phyloP scores from a whole-genome alignment of 805 yeast genomes.

The Yamadazyma kitorensis region DNA sequence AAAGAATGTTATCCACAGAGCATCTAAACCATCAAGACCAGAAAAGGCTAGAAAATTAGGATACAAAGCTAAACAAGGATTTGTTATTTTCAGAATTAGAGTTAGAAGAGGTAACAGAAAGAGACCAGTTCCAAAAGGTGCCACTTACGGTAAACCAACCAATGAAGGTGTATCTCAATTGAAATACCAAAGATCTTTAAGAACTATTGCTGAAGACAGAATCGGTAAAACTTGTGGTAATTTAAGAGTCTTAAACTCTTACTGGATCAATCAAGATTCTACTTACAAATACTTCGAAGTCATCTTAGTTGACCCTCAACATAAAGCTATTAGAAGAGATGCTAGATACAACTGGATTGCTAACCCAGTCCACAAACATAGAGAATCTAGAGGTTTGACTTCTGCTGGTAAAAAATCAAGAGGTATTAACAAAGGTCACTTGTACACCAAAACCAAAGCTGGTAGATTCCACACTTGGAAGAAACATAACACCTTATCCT shows the following conservation, averaged over 20 bases:
- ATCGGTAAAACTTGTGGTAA: slow-evolving; percentile 98
- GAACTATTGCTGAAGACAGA: slow-evolving; percentile 99
- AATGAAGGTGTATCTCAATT: slow-evolving; percentile 99
- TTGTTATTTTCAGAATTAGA: slow-evolving; percentile 96
- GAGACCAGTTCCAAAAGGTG: slow-evolving; percentile 99
- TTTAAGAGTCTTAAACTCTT: slow-evolving; percentile 98
- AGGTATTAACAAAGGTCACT: slow-evolving; percentile 99
- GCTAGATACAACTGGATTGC: slow-evolving; percentile 99
- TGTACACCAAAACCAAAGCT: slow-evolving; percentile 95
- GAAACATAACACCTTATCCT: slow-evolving; percentile 95
- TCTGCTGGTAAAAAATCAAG: slow-evolving; percentile 98
- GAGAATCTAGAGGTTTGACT: slow-evolving; percentile 99
- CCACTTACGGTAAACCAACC: slow-evolving; percentile 99
- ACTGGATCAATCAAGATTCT: slow-evolving; percentile 99
- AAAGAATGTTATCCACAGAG: slow-evolving; percentile 97
- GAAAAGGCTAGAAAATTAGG: slow-evolving; percentile 99
- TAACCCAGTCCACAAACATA: slow-evolving; percentile 99
- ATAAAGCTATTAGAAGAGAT: slow-evolving; percentile 98
- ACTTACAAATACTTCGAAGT: slow-evolving; percentile 99
- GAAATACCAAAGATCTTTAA: slow-evolving; percentile 97
- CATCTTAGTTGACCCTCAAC: slow-evolving; percentile 94
- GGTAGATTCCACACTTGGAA: slow-evolving; percentile 99
- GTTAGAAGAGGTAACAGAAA: slow-evolving; percentile 99
- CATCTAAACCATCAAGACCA: slow-evolving; percentile 98
- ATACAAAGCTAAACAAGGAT: slow-evolving; percentile 99